These are phyloP conservation scores for Cryoendolithus antarcticus DNA, from an alignment of 2,329 filamentous ascomycete species.

Conservation along the genomic window DNA sequence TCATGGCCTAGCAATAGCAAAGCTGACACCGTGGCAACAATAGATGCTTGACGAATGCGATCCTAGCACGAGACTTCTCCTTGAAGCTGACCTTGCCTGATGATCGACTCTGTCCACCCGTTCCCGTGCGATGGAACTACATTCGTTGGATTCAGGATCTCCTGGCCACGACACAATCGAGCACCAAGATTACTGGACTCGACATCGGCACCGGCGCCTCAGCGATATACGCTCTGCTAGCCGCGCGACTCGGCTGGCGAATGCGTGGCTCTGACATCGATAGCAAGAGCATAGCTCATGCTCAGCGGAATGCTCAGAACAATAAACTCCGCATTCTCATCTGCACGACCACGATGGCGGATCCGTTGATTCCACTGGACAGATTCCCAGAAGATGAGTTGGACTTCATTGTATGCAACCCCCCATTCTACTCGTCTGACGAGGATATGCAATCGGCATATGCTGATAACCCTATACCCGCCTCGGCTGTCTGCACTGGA, in stretches of 20 bases:
- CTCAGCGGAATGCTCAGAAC: slow-evolving; percentile 50
- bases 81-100: slow-evolving; percentile 58
- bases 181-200: slow-evolving; percentile 43
- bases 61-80: slow-evolving; percentile 65
- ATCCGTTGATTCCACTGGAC: slow-evolving; percentile 52
- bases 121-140: slow-evolving; percentile 63
- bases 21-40: slow-evolving; percentile 40
- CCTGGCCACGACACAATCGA: slow-evolving; percentile 50
- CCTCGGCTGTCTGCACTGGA: slow-evolving; percentile 60
- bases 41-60: slow-evolving; percentile 60
- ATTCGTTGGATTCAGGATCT: slow-evolving; percentile 78
- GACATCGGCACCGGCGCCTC: slow-evolving; percentile 72
- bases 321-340: slow-evolving; percentile 63
- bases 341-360: slow-evolving; percentile 40
- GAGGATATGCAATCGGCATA: slow-evolving; percentile 52
- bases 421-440: slow-evolving; percentile 77
- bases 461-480: slow-evolving; percentile 48
- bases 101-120: slow-evolving; percentile 76
- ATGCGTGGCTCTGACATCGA: slow-evolving; percentile 57
- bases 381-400: slow-evolving; percentile 42
- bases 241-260: slow-evolving; percentile 55
- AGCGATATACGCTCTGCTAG: slow-evolving; percentile 80
- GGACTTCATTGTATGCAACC: slow-evolving; percentile 87
- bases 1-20: slow-evolving; percentile 59
- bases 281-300: slow-evolving; percentile 51